Conservation (phyloP, 1,284 basidiomycete genomes). For the Phaffia rhodozyma region DNA sequence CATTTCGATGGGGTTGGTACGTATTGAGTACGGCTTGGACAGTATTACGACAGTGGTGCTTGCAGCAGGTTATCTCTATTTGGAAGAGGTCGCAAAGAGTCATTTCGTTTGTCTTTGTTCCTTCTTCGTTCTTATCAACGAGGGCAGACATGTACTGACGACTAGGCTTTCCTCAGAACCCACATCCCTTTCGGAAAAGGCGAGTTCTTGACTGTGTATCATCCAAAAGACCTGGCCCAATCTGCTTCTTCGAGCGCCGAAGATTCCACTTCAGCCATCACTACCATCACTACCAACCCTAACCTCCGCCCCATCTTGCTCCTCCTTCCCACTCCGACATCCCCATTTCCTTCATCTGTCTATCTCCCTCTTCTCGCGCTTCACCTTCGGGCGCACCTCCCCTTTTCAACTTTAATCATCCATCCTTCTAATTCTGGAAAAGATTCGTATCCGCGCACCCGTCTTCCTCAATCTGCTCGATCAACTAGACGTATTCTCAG, state of each 20-base stretch:
- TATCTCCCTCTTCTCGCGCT: slow-evolving; percentile 5
- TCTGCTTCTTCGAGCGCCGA: no score
- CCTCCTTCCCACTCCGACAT: slow-evolving; percentile 5
- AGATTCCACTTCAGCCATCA: neutral
- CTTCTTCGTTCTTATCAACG: no score
- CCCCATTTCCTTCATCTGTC: neutral
- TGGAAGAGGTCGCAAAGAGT: slow-evolving; percentile 2
- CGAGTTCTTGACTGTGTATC: neutral
- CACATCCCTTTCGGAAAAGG: slow-evolving; percentile 1
- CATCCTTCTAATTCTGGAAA: neutral
- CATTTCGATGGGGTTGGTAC: neutral
- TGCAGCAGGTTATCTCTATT: neutral
- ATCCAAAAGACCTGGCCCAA: neutral
- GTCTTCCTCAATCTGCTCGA: neutral
- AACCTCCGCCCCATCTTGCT: slow-evolving; percentile 1
- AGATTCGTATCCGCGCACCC: neutral
- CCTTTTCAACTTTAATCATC: slow-evolving; percentile 4
- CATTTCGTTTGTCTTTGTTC: neutral
- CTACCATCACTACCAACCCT: neutral
- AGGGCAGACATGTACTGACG: neutral
- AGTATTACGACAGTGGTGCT: slow-evolving; percentile 8
- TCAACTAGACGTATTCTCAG: neutral
- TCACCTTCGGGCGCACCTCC: neutral
- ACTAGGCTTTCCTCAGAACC: neutral
- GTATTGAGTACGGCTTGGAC: neutral